phyloP scores from a whole-genome alignment of 208 protist species.

The Acanthamoeba divionensis region DNA sequence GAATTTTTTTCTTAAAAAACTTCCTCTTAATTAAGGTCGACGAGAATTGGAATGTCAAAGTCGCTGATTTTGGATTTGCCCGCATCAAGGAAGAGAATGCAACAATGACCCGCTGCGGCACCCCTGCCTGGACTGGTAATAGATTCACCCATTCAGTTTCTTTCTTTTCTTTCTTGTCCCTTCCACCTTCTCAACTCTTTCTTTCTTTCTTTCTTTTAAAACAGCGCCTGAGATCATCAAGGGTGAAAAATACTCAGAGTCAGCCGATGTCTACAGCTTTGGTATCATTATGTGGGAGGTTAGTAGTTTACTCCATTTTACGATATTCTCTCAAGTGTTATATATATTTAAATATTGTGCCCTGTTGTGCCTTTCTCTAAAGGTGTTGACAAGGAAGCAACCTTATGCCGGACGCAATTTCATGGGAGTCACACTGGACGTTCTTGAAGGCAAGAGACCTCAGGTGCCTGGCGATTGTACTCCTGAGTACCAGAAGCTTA shows the following conservation, averaged over 20 bases:
- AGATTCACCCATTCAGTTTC: no score
- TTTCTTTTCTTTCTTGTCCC: no score
- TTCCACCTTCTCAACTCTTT: no score
- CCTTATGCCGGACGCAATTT: slow-evolving; percentile 33
- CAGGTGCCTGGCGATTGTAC: slow-evolving; percentile 4
- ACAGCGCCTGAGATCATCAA: neutral
- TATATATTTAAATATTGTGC: no score
- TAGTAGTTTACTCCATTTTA: no score
- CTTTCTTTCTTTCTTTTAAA: no score
- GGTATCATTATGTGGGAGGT: slow-evolving; percentile 29
- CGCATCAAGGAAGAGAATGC: no score
- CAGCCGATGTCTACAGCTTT: slow-evolving; percentile 3
- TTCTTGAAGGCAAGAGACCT: neutral
- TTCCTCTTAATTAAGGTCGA: no score
- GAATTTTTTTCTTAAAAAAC: no score
- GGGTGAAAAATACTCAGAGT: neutral
- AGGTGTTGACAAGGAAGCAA: neutral
- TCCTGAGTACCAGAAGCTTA: neutral
- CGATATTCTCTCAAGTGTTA: no score
- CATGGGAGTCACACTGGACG: slow-evolving; percentile 14
- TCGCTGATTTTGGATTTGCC: neutral
- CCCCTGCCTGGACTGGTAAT: neutral
- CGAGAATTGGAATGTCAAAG: slow-evolving; percentile 19
- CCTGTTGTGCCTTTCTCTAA: no score
- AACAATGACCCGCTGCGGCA: slow-evolving; percentile 8